Base-by-base conservation (phyloP, 2,329 filamentous ascomycete species). In the Talaromyces funiculosus region DNA sequence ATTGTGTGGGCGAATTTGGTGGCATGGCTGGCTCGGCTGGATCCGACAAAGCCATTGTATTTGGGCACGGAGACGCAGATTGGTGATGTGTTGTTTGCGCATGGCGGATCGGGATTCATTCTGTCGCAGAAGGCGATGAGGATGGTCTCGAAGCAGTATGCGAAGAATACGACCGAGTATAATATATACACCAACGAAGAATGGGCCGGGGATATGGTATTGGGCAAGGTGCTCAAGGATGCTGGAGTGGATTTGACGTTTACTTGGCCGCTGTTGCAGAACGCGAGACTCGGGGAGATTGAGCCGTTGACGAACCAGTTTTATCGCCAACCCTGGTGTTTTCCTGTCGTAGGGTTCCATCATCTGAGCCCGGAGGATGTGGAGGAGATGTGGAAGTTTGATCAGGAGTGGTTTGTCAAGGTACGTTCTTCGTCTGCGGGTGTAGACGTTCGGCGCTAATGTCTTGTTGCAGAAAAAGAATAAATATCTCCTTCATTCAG, bases 331-430 rank as follows among this genome's bases (percentile, higher is more conserved):
- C 77, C 78, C 1, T 82, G 80, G 80, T 82, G 80, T 65, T 82
- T 77, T 64, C 76, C 79, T 31, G 77, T 77, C 4, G 74, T 78
- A 3, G 73, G 78, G 1, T 81, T 81, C 65, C 81, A 83, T 60
- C 80, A 82, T 64, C 70, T 83, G 4, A 69, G 73, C 0, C 67
- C 77, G 0, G 64, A 67, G 1, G 76, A 82, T 7, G 75, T 78
- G 14, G 69, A 75, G 47, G 68, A 71, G 3, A 71, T 83, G 40
- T 78, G 75, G 69, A 72, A 73, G 7, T 80, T 82, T 33, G 79
- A 83, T 64, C 74, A 74, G 54, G 71, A 69, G 53, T 77, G 85
- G 67, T 87, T 86, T 74, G 81, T 83, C 72, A 84, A 86, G 71
- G 86, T 88, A 80, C 22, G 3, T 71, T 42, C n/a, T 18, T 73